These are phyloP conservation scores for Mycena filopes DNA, from an alignment of 768 basidiomycete genomes.

Conservation along the genomic window DNA sequence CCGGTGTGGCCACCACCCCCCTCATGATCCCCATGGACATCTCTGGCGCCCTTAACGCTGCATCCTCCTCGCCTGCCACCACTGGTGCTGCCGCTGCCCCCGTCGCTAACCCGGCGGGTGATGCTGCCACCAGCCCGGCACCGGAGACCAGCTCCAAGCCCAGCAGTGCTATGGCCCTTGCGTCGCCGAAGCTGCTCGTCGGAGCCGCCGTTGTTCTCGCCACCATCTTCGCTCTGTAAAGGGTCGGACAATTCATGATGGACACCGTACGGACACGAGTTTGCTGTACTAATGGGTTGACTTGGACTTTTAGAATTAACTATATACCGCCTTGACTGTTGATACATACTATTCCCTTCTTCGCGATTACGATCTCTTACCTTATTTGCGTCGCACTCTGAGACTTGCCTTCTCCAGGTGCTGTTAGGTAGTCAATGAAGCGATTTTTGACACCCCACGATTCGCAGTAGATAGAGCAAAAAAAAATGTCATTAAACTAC, in stretches of 20 bases:
- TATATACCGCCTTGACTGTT: constrained; percentile 43
- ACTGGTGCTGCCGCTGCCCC: constrained; percentile 37
- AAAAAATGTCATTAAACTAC: constrained; percentile 18
- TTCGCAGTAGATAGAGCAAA: constrained; percentile 29
- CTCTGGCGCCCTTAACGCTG: constrained; percentile 53
- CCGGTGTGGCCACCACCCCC: constrained; percentile 53
- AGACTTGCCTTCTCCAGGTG: constrained; percentile 36
- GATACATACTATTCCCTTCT: constrained; percentile 32
- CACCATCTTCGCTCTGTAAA: constrained; percentile 62
- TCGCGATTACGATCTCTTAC: constrained; percentile 29
- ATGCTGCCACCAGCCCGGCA: constrained; percentile 40
- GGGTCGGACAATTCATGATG: constrained; percentile 27
- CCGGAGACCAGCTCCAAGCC: constrained; percentile 10
- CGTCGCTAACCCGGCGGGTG: constrained; percentile 37
- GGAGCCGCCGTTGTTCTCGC: constrained; percentile 57
- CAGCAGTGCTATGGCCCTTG: constrained; percentile 57
- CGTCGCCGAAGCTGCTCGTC: constrained; percentile 61
- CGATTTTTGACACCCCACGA: constrained; percentile 30
- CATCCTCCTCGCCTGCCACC: constrained; percentile 38
- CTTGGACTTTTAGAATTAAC: constrained; percentile 39
- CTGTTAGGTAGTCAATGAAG: constrained; percentile 36
- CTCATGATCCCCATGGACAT: constrained; percentile 72
- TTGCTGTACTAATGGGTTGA: constrained; percentile 34
- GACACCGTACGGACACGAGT: constrained; percentile 30
- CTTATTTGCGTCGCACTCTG: constrained; percentile 35